Evolutionary conservation across 2,329 filamentous ascomycete genomes (phyloP).

Genomic region (Thielaviopsis populi): DNA sequence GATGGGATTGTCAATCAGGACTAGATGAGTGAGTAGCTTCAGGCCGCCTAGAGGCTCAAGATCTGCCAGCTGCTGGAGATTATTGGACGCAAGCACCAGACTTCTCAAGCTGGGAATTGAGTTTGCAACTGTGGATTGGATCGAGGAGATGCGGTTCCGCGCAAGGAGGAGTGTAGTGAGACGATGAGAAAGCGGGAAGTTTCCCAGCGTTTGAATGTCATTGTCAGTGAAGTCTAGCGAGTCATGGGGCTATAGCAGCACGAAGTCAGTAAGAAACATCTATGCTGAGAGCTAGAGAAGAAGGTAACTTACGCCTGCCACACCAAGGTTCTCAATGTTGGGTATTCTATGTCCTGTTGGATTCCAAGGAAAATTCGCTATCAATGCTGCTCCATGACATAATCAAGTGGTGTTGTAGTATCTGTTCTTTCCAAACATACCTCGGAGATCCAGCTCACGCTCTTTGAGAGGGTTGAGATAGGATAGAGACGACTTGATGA

Average conservation of each 20-base stretch:
- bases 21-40: conserved; percentile 58
- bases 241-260: conserved; percentile 59
- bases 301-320: conserved; percentile 58
- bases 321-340: conserved; percentile 92
- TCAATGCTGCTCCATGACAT: conserved; percentile 60
- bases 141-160: conserved; percentile 70
- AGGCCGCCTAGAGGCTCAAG: conserved; percentile 64
- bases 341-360: conserved; percentile 92
- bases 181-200: conserved; percentile 84
- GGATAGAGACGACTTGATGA: conserved; percentile 86
- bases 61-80: conserved; percentile 70
- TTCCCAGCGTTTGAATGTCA: conserved; percentile 75
- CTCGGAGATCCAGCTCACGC: conserved; percentile 97
- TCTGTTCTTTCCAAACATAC: conserved; percentile 94
- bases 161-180: conserved; percentile 77
- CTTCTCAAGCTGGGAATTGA: conserved; percentile 70
- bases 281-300: background rate
- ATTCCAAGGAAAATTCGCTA: conserved; percentile 39
- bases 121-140: conserved; percentile 59
- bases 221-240: conserved; percentile 98
- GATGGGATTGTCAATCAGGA: conserved; percentile 75
- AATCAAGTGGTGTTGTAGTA: conserved; percentile 64
- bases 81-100: conserved; percentile 71
- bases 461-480: conserved; percentile 98
- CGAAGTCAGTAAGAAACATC: background rate